phyloP scores from a whole-genome alignment of 2,329 filamentous ascomycete genomes.

The Beauveria sp. region DNA sequence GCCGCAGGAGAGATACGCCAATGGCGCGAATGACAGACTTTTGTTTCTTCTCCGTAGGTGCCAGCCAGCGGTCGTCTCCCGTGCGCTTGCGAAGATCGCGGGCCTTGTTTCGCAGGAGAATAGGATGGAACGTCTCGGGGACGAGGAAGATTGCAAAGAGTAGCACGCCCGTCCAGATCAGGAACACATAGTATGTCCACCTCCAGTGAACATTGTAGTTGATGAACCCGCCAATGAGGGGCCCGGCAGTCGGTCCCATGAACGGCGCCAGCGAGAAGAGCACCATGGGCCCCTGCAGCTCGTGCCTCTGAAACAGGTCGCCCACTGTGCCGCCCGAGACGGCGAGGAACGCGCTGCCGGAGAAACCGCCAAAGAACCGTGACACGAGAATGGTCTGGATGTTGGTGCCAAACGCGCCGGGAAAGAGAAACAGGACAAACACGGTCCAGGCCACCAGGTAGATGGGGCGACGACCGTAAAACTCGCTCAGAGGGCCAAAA shows the following conservation, averaged over 20 bases:
- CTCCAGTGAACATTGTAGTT: constrained; percentile 68
- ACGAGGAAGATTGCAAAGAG: constrained; percentile 61
- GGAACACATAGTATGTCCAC: constrained; percentile 76
- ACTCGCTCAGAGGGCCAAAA: constrained; percentile 59
- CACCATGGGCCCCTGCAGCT: constrained; percentile 76
- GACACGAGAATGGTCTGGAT: constrained; percentile 71
- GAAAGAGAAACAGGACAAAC: constrained; percentile 74
- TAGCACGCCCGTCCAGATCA: constrained; percentile 71
- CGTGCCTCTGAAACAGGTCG: constrained; percentile 62
- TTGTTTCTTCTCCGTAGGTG: constrained; percentile 66
- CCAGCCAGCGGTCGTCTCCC: constrained; percentile 67
- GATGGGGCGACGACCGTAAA: constrained; percentile 75
- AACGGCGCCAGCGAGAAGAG: constrained; percentile 64
- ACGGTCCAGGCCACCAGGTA: constrained; percentile 68
- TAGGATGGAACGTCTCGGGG: constrained; percentile 80
- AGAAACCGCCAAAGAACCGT: constrained; percentile 69
- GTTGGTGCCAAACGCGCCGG: constrained; percentile 72
- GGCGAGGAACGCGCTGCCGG: constrained; percentile 59
- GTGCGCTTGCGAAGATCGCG: constrained; percentile 62
- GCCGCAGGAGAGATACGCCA: constrained; percentile 52
- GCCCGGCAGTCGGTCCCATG: constrained; percentile 51
- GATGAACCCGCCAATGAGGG: constrained; percentile 69
- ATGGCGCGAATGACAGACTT: constrained; percentile 60
- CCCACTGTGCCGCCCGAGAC: constrained; percentile 83
- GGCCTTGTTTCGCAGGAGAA: constrained; percentile 68